Evolutionary conservation across 805 yeast species (phyloP).

Genomic region (Zygoascus flipseniorum): DNA sequence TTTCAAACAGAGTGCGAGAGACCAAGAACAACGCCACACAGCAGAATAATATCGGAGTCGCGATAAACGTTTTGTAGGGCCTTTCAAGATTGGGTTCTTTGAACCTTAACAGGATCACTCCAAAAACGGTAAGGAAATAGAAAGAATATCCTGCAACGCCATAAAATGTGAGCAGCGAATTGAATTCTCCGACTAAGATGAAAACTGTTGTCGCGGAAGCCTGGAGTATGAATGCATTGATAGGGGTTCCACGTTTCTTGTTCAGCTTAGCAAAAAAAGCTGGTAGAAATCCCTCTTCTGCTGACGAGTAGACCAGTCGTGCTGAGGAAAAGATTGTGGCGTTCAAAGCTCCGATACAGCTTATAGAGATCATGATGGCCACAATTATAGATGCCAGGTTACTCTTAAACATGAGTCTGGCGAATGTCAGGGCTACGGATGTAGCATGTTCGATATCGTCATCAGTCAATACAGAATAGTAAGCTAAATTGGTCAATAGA

Average conservation of each 20-base stretch:
- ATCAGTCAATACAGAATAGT: slow-evolving; percentile 66
- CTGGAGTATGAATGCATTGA: slow-evolving; percentile 28
- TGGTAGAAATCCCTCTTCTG: slow-evolving; percentile 29
- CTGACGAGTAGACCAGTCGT: slow-evolving; percentile 30
- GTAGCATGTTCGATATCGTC: slow-evolving; percentile 35
- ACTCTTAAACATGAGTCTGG: slow-evolving; percentile 17
- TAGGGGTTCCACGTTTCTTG: slow-evolving; percentile 24
- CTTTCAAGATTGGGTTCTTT: slow-evolving; percentile 29
- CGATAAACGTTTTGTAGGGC: slow-evolving; percentile 30
- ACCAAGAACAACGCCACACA: slow-evolving; percentile 31
- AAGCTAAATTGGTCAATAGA: slow-evolving; percentile 29
- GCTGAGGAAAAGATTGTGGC: slow-evolving; percentile 32
- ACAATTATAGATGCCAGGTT: slow-evolving; percentile 23
- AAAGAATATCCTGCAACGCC: slow-evolving; percentile 29
- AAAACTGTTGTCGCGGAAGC: slow-evolving; percentile 24
- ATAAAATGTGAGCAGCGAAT: slow-evolving; percentile 29
- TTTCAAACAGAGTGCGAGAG: slow-evolving; percentile 26
- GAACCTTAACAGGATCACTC: slow-evolving; percentile 29
- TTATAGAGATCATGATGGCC: slow-evolving; percentile 28
- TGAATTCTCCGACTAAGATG: slow-evolving; percentile 31
- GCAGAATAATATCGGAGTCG: slow-evolving; percentile 31
- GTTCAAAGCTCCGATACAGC: slow-evolving; percentile 35
- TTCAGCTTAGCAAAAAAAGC: slow-evolving; percentile 19
- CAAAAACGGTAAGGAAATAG: slow-evolving; percentile 30
- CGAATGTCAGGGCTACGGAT: slow-evolving; percentile 31